Evolutionary conservation across 1,284 basidiomycete genomes (phyloP), one percentile per base, ranked within the genome.

Genomic region (Heterobasidion irregulare): DNA sequence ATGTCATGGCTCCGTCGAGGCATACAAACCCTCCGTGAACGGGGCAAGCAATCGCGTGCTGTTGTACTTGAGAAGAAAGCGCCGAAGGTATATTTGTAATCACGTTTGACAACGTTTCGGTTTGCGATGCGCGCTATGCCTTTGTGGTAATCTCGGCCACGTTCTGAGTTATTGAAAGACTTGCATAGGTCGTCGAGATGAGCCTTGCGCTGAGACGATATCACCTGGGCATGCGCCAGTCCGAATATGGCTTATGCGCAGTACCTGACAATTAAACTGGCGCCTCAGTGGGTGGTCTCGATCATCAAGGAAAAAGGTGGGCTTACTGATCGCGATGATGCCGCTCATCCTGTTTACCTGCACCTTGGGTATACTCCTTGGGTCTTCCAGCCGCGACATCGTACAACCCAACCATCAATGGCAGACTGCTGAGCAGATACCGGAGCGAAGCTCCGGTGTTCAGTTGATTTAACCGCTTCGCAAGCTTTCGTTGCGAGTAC

Each of bases 121-220:
- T 72, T 56, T 1, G 57, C 61, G 56, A 79, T 69, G 38, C 62
- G 63, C 4, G 63, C 61, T 35, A 76, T 62, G 3, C 57, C 53
- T 13, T 69, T 59, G 47, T 68, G 59, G 65, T 84, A 86, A 61
- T 82, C 79, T 1, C 76, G 74, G 8, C 85, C 84, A 16, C 84
- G 83, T 44, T 80, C 72, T 0, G 82, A 70, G 60, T 85, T 80
- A 62, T 86, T 83, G 61, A 80, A 86, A 72, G 85, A 88, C 63
- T 85, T 86, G 61, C 82, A 77, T 62, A 83, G 71, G 66, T 87
- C 85, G 62, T 87, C 85, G 38, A 87, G 74, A 61, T 87, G 84
- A 86, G 70, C 0, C 75, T 84, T 0, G 78, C 79, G 57, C 83
- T 84, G 34, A 78, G 70, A 45, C 84, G 70, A 62, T 88, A 83